Conservation (phyloP, 305 asterid species). For the Rubia balearica region DNA sequence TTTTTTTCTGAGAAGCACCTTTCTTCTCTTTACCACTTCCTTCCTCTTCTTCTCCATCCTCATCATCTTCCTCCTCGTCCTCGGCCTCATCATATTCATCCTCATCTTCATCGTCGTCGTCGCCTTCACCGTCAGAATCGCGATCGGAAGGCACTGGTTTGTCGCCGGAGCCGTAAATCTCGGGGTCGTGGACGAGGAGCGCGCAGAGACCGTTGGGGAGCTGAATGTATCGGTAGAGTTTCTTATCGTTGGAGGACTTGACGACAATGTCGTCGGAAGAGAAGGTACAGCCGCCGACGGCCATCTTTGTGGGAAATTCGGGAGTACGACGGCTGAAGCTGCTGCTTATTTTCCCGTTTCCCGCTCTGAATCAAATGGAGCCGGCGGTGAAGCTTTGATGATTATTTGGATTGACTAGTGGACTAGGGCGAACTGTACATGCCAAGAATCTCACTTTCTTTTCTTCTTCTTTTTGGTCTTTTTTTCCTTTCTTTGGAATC, state of each 20-base stretch:
- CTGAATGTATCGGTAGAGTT: slow-evolving; percentile 74
- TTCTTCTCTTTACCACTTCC: slow-evolving; percentile 29
- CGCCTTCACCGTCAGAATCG: slow-evolving; percentile 16
- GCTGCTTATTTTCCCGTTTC: not conserved
- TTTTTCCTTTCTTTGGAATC: too few species aligned
- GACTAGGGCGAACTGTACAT: not conserved
- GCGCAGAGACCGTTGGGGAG: slow-evolving; percentile 80
- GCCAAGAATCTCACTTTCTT: not conserved
- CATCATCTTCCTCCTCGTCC: slow-evolving; percentile 24
- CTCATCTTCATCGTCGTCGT: slow-evolving; percentile 38
- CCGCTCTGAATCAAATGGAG: slow-evolving; percentile 1
- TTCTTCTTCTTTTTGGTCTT: too few species aligned
- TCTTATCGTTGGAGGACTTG: slow-evolving; percentile 75
- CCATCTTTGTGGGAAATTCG: slow-evolving; percentile 21
- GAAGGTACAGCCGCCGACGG: slow-evolving; percentile 38
- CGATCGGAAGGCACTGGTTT: slow-evolving; percentile 31
- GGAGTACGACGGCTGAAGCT: not conserved
- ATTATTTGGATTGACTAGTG: not conserved
- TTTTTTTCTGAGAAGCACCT: slow-evolving; percentile 60
- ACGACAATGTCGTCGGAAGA: slow-evolving; percentile 73
- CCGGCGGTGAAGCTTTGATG: not conserved
- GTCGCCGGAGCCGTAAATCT: slow-evolving; percentile 49
- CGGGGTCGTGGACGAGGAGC: slow-evolving; percentile 92
- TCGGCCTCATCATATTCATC: slow-evolving; percentile 34
- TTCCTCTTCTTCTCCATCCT: slow-evolving; percentile 27